These are phyloP conservation scores for Cystofilobasidium capitatum DNA, from an alignment of 768 basidiomycete species.

Conservation along the genomic window DNA sequence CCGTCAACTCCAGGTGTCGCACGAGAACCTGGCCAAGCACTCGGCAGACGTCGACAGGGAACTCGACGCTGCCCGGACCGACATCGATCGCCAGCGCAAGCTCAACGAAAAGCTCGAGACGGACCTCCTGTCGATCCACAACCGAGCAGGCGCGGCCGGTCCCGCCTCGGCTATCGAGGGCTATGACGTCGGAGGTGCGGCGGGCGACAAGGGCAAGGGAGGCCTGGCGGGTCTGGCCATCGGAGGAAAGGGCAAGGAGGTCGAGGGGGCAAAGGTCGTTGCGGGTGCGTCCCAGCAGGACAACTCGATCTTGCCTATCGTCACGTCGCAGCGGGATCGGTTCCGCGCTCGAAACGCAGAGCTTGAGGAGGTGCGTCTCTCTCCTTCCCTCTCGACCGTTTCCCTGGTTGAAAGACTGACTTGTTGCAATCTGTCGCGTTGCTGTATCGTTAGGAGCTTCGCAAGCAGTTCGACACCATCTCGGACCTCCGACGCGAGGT, in stretches of 20 bases:
- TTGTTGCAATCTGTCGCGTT: too few relatives aligned
- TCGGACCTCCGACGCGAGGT: conserved; percentile 88
- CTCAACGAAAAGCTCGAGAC: conserved; percentile 87
- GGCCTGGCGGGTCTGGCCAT: conserved; percentile 65
- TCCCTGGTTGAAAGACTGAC: too few relatives aligned
- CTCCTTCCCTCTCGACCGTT: background rate
- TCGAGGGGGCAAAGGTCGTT: background rate
- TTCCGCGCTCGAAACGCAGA: conserved; percentile 96
- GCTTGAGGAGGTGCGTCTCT: conserved; percentile 66
- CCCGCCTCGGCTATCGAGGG: background rate
- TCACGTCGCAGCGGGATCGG: conserved; percentile 92
- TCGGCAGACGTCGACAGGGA: conserved; percentile 52
- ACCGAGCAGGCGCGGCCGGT: conserved; percentile 37
- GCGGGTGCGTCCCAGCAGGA: conserved; percentile 47
- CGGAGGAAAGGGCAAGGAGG: conserved; percentile 38
- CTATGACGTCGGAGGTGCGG: conserved; percentile 17
- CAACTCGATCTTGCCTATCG: conserved; percentile 93
- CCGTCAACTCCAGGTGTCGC: conserved; percentile 63
- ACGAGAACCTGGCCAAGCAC: conserved; percentile 66
- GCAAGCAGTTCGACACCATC: conserved; percentile 88
- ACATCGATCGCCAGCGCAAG: conserved; percentile 64
- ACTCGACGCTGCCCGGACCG: conserved; percentile 51
- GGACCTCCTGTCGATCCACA: conserved; percentile 75
- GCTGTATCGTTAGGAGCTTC: too few relatives aligned
- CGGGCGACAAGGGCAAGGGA: conserved; percentile 44